Evolutionary conservation across 495 filamentous ascomycete species (phyloP).

Genomic region (Neurospora sp.): DNA sequence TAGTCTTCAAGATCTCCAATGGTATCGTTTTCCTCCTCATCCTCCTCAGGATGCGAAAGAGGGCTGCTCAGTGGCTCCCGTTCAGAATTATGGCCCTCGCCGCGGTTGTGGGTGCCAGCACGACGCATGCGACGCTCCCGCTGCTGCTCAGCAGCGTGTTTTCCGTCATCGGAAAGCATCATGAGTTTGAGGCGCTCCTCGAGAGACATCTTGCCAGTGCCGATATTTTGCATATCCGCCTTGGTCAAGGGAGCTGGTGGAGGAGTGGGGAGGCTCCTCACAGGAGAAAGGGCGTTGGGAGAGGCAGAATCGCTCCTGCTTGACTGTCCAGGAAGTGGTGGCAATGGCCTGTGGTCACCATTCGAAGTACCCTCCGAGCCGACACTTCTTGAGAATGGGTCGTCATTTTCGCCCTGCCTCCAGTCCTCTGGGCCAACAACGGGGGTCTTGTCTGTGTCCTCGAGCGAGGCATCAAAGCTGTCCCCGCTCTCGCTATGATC

Average conservation of each 20-base stretch:
- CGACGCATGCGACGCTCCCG: conserved; percentile 52
- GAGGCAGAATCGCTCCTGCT: conserved; percentile 27
- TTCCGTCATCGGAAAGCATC: conserved; percentile 59
- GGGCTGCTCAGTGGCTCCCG: conserved; percentile 29
- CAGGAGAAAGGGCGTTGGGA: conserved; percentile 43
- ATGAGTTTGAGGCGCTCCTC: conserved; percentile 75
- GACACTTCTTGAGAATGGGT: conserved; percentile 64
- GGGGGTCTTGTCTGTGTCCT: conserved; percentile 93
- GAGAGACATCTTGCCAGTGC: conserved; percentile 59
- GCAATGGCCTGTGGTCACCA: conserved; percentile 62
- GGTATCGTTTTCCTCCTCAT: conserved; percentile 37
- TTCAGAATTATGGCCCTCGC: conserved; percentile 39
- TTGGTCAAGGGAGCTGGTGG: conserved; percentile 58
- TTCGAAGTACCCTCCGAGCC: conserved; percentile 55
- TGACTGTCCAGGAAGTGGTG: conserved; percentile 51
- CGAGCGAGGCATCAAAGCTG: conserved; percentile 86
- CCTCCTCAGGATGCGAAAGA: conserved; percentile 20
- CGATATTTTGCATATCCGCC: conserved; percentile 59
- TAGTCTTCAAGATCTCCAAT: conserved; percentile 49
- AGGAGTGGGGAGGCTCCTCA: conserved; percentile 54
- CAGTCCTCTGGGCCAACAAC: conserved; percentile 95
- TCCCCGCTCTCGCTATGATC: conserved; percentile 70
- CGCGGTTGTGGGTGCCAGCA: conserved; percentile 36
- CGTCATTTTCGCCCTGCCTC: conserved; percentile 64
- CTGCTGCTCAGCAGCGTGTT: conserved; percentile 43